Base-by-base conservation (phyloP, 2,329 filamentous ascomycete species). In the Cladosporium colombiae region DNA sequence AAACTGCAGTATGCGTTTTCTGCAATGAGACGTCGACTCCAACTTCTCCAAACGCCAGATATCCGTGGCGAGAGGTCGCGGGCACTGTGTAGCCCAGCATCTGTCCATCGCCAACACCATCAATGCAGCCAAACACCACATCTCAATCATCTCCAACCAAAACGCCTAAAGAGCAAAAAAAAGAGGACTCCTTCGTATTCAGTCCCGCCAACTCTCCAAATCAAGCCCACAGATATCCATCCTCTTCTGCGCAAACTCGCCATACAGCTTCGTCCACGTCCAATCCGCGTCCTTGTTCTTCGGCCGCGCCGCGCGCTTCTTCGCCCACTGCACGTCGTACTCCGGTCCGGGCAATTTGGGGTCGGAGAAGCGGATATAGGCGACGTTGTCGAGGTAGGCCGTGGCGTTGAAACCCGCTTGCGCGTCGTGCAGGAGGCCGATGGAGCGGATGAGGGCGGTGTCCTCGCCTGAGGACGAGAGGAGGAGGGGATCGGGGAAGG, bases 201-300 rank as follows among this genome's bases (percentile, higher is more conserved):
- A 57, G 6, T 63, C 46, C 44, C 71, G 68, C 75, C 79, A 82
- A 25, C 70, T 72, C 73, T 84, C 82, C 69, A 85, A 73, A 69
- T 84, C 83, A 67, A 85, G 73, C 59, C 82, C 83, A 72, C 83
- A 85, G 59, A 84, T 79, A 65, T 84, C 82, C 79, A 82, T 82
- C 64, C 83, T 76, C 69, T 77, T 78, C 68, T 82, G 79, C 56
- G 81, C 79, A 71, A 83, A 85, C 37, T 75, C 72, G 44, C 81
- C 81, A 68, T 85, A 85, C 65, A 84, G 71, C 62, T 75, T 78
- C 68, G 81, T 81, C 82, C 83, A 85, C 31, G 79, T 76, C 72
- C 78, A 79, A 65, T 81, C 76, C 10, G 81, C 81, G 65, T 82
- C 78, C 55, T 78, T 77, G 62, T 81, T 79, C 68, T 74, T 72